Conservation (phyloP, 441 rosid species). For the Croton setiger region DNA sequence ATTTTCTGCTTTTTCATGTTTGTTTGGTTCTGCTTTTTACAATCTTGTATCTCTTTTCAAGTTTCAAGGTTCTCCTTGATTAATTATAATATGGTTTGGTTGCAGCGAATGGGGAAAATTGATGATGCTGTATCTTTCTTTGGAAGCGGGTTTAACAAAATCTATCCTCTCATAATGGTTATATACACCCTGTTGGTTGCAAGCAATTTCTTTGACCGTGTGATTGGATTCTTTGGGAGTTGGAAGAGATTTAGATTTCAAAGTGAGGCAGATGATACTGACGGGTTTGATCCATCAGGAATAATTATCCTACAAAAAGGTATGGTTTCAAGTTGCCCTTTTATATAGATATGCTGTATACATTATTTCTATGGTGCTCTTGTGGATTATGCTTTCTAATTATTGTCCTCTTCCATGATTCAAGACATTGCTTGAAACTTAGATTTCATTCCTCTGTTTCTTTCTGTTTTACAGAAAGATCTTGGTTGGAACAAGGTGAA, state of each 20-base stretch:
- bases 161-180: slow-evolving; percentile 98
- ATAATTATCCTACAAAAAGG: slow-evolving; percentile 88
- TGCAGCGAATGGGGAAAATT: slow-evolving; percentile 95
- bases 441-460: neutral
- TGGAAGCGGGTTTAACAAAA: slow-evolving; percentile 80
- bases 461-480: slow-evolving; percentile 47
- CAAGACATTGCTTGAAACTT: neutral
- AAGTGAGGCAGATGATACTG: slow-evolving; percentile 79
- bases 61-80: slow-evolving; percentile 11
- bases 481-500: slow-evolving; percentile 89
- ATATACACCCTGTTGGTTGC: slow-evolving; percentile 85
- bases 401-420: neutral
- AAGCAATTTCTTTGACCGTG: slow-evolving; percentile 88
- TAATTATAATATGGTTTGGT: slow-evolving; percentile 15
- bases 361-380: neutral
- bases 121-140: slow-evolving; percentile 81
- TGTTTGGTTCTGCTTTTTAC: neutral
- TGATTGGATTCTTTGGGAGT: slow-evolving; percentile 86
- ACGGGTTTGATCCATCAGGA: slow-evolving; percentile 95
- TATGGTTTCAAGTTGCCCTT: slow-evolving; percentile 17
- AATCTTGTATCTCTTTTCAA: neutral
- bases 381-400: neutral
- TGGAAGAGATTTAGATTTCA: slow-evolving; percentile 88
- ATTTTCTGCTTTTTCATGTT: neutral
- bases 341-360: neutral